Evolutionary conservation across 148 eudicot species (phyloP).

Genomic region (Simmondsia chinensis): DNA sequence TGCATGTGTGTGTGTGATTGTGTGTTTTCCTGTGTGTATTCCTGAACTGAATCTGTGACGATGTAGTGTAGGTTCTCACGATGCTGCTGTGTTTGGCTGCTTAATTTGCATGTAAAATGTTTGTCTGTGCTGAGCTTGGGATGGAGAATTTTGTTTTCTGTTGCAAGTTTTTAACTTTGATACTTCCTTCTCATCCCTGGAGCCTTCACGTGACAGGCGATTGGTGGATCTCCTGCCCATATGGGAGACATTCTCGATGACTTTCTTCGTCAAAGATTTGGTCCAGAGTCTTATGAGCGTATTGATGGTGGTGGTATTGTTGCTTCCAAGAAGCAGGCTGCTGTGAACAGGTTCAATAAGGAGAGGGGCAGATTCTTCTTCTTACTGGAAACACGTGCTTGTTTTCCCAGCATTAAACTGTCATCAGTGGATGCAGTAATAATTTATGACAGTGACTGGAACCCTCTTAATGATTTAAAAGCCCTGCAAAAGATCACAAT

Average conservation of each 20-base stretch:
- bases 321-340: constrained; percentile 31
- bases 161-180: neutral
- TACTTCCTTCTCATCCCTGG: neutral
- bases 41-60: no score
- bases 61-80: no score
- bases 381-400: constrained; percentile 60
- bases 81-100: no score
- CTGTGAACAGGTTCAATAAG: constrained; percentile 40
- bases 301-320: constrained; percentile 27
- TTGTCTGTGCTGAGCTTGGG: no score
- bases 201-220: constrained; percentile 24
- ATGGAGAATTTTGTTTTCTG: neutral
- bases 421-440: constrained; percentile 44
- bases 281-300: constrained; percentile 51
- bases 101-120: no score
- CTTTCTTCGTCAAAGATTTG: constrained; percentile 48
- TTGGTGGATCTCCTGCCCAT: constrained; percentile 40
- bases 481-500: constrained; percentile 52
- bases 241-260: constrained; percentile 62
- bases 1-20: no score
- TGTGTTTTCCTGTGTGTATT: no score
- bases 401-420: constrained; percentile 42
- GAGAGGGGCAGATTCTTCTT: constrained; percentile 33
- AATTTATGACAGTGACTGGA: constrained; percentile 65
- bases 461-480: constrained; percentile 57